Conservation (phyloP, 352 stramenopile species). For the Poterioochromonas sp. region DNA sequence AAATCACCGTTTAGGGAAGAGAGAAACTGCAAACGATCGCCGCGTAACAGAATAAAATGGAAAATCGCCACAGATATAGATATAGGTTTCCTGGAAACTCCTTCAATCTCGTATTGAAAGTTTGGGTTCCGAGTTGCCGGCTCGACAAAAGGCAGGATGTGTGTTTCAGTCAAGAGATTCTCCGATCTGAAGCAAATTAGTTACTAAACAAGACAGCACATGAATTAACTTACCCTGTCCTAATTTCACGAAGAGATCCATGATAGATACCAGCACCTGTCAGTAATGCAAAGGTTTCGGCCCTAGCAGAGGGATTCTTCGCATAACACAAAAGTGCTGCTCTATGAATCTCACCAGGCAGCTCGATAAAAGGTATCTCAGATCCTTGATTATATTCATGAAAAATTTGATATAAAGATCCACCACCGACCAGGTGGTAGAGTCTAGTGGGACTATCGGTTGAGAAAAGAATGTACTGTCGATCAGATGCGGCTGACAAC, state of each 20-base stretch:
- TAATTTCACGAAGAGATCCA: neutral
- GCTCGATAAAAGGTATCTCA: neutral
- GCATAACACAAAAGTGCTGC: neutral
- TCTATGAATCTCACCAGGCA: neutral
- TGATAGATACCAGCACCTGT: slow-evolving; percentile 17
- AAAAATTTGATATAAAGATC: slow-evolving; percentile 1
- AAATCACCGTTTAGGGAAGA: neutral
- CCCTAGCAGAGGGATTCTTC: neutral
- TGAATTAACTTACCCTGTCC: neutral
- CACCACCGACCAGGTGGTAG: neutral
- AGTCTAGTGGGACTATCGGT: neutral
- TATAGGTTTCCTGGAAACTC: neutral
- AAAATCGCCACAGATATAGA: neutral
- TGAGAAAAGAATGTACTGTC: neutral
- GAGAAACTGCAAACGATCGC: neutral
- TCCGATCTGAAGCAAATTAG: neutral
- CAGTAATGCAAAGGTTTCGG: slow-evolving; percentile 5
- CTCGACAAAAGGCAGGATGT: neutral
- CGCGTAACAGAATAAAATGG: neutral
- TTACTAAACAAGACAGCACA: neutral
- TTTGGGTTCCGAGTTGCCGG: too few relatives aligned
- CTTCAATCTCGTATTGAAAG: too few relatives aligned
- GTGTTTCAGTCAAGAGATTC: neutral
- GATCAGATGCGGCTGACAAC: neutral
- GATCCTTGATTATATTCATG: neutral